These are phyloP conservation scores for Tuber aestivum DNA, from an alignment of 495 filamentous ascomycete genomes.

Conservation along the genomic window DNA sequence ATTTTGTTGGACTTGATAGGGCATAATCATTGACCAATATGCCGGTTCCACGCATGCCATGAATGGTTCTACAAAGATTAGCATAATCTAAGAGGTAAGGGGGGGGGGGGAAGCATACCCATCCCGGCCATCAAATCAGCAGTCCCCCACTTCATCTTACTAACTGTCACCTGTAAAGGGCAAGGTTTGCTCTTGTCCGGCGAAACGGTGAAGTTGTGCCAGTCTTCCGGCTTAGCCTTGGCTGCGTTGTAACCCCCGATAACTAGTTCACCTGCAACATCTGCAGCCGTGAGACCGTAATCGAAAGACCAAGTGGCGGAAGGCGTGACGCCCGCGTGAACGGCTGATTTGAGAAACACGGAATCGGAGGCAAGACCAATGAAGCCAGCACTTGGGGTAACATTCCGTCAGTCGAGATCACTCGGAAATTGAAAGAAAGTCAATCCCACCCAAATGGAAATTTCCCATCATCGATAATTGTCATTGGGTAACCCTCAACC, in stretches of 20 bases:
- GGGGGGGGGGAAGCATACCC: slow-evolving; percentile 12
- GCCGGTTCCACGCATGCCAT: slow-evolving; percentile 40
- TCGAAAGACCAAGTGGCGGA: slow-evolving; percentile 35
- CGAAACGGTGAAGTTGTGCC: slow-evolving; percentile 30
- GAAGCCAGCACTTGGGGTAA: slow-evolving; percentile 29
- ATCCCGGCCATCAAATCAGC: slow-evolving; percentile 27
- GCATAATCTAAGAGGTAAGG: background rate
- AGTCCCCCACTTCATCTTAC: slow-evolving; percentile 29
- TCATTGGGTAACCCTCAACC: slow-evolving; percentile 25
- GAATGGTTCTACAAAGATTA: slow-evolving; percentile 17
- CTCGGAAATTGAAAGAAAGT: background rate
- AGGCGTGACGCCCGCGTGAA: slow-evolving; percentile 16
- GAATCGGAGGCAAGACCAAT: slow-evolving; percentile 34
- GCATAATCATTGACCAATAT: slow-evolving; percentile 39
- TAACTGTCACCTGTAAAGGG: slow-evolving; percentile 33
- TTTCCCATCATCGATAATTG: slow-evolving; percentile 18
- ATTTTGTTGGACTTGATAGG: slow-evolving; percentile 28
- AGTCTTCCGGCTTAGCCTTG: slow-evolving; percentile 22
- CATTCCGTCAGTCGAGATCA: slow-evolving; percentile 6
- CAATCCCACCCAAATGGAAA: slow-evolving; percentile 39
- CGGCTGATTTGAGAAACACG: slow-evolving; percentile 28
- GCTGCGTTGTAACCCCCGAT: slow-evolving; percentile 35
- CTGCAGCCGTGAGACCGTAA: slow-evolving; percentile 19
- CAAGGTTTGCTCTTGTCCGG: slow-evolving; percentile 35
- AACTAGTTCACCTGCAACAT: slow-evolving; percentile 26